phyloP scores from a whole-genome alignment of 2,329 filamentous ascomycete species.

The Colletotrichum musae region DNA sequence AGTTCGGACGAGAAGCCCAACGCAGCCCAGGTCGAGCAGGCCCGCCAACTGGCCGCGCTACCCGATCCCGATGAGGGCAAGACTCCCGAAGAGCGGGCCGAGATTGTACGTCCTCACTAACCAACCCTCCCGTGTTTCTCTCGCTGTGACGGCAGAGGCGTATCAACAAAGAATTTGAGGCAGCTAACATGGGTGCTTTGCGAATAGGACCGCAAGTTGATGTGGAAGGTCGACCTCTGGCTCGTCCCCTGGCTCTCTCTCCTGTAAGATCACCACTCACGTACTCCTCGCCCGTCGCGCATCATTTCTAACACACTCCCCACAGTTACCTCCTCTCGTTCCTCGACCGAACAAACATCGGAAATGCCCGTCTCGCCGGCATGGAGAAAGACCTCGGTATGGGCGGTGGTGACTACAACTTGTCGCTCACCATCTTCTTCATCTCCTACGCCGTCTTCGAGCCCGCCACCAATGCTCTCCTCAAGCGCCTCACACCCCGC shows the following conservation, averaged over 20 bases:
- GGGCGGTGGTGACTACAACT: slow-evolving; percentile 69
- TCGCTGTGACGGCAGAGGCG: not conserved
- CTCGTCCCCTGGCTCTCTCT: slow-evolving; percentile 71
- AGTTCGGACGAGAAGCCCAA: slow-evolving; percentile 38
- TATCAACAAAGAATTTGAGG: not conserved
- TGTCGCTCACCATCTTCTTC: slow-evolving; percentile 76
- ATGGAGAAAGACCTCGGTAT: slow-evolving; percentile 45
- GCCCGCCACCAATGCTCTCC: slow-evolving; percentile 74
- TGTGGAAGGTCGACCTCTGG: slow-evolving; percentile 73
- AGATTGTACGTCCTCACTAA: slow-evolving; percentile 65
- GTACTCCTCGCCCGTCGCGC: not conserved
- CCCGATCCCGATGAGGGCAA: slow-evolving; percentile 72
- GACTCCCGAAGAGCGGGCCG: slow-evolving; percentile 73
- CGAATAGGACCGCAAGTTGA: slow-evolving; percentile 71
- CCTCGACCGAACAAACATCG: slow-evolving; percentile 48
- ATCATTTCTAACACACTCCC: not conserved
- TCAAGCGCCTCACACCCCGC: slow-evolving; percentile 75
- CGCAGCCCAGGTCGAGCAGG: slow-evolving; percentile 45
- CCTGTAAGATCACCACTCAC: slow-evolving; percentile 23
- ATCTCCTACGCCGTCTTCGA: slow-evolving; percentile 78
- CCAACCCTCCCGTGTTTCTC: not conserved
- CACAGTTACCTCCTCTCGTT: slow-evolving; percentile 47
- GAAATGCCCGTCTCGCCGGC: slow-evolving; percentile 47
- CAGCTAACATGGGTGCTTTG: slow-evolving; percentile 7
- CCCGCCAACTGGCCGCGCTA: slow-evolving; percentile 46